A percentile compares a stretch with the other conserved stretches of the same genome.
Evolutionary conservation across 805 yeast genomes (phyloP).

Genomic region (Ogataea wickerhamii): DNA sequence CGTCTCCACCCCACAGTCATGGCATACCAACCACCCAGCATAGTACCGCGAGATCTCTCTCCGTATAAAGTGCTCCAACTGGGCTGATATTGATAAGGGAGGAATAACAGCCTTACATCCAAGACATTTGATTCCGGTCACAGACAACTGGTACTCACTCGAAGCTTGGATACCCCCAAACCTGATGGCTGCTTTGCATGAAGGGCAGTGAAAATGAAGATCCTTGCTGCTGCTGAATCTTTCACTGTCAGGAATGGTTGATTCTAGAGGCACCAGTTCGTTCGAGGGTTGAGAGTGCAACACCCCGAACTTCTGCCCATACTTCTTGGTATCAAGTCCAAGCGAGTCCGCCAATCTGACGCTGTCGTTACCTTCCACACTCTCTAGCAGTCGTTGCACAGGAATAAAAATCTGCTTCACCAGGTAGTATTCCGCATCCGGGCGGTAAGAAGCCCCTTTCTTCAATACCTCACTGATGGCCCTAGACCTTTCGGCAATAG

Average conservation of each 20-base stretch:
- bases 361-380: conserved; percentile 82
- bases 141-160: conserved; percentile 54
- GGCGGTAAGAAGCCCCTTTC: conserved; percentile 47
- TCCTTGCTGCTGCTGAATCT: conserved; percentile 66
- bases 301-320: conserved; percentile 43
- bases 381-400: conserved; percentile 78
- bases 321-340: conserved; percentile 72
- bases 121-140: conserved; percentile 68
- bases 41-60: conserved; percentile 71
- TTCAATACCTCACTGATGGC: conserved; percentile 70
- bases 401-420: conserved; percentile 91
- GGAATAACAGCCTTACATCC: conserved; percentile 54
- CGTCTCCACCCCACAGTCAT: conserved; percentile 80
- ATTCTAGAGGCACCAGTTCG: conserved; percentile 69
- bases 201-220: conserved; percentile 53
- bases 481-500: conserved; percentile 79
- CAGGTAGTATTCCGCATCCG: conserved; percentile 77
- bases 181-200: conserved; percentile 55
- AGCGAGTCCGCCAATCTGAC: conserved; percentile 71
- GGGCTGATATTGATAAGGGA: conserved; percentile 57
- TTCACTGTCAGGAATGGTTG: conserved; percentile 76
- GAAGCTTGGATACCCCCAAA: conserved; percentile 77
- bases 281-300: conserved; percentile 35
- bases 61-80: conserved; percentile 71
- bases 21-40: conserved; percentile 83